Conservation (phyloP, 2,329 filamentous ascomycete species). For the Cyphellophora europaea region DNA sequence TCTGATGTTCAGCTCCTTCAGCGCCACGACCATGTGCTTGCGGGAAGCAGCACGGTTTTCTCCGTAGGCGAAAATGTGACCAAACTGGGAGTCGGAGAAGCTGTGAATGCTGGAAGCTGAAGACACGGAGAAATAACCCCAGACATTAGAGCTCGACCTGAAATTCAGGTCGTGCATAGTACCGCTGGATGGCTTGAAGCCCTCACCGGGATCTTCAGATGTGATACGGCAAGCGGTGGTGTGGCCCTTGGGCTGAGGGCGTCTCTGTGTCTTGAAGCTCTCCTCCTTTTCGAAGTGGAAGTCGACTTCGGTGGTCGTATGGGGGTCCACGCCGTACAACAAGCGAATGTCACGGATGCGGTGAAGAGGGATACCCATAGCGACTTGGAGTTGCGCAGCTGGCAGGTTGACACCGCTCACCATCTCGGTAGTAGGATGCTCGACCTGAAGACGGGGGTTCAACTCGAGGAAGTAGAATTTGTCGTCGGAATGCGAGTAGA, state of each 20-base stretch:
- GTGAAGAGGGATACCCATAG: constrained; percentile 95
- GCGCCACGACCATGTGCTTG: constrained; percentile 97
- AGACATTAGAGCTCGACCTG: constrained; percentile 95
- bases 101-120: constrained; percentile 96
- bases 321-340: constrained; percentile 89
- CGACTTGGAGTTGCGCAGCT: constrained; percentile 94
- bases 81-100: constrained; percentile 98
- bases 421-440: constrained; percentile 99
- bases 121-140: constrained; percentile 99
- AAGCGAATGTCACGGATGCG: constrained; percentile 92
- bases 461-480: constrained; percentile 99
- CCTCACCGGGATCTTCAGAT: constrained; percentile 95
- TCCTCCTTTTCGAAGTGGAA: constrained; percentile 88
- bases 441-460: constrained; percentile 97
- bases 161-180: constrained; percentile 99
- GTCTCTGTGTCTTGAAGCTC: constrained; percentile 74
- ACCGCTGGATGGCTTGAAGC: constrained; percentile 98
- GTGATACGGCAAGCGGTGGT: constrained; percentile 98
- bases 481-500: constrained; percentile 95
- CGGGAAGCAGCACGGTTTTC: constrained; percentile 93
- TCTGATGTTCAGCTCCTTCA: constrained; percentile 98
- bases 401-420: constrained; percentile 95
- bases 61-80: constrained; percentile 98
- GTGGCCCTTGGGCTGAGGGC: constrained; percentile 89
- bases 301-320: constrained; percentile 78